Percentiles rank a stretch among this genome's conserved stretches.
These are phyloP conservation scores for Saccharum hybrid DNA, from an alignment of 202 grass and related monocot species.

Conservation along the genomic window DNA sequence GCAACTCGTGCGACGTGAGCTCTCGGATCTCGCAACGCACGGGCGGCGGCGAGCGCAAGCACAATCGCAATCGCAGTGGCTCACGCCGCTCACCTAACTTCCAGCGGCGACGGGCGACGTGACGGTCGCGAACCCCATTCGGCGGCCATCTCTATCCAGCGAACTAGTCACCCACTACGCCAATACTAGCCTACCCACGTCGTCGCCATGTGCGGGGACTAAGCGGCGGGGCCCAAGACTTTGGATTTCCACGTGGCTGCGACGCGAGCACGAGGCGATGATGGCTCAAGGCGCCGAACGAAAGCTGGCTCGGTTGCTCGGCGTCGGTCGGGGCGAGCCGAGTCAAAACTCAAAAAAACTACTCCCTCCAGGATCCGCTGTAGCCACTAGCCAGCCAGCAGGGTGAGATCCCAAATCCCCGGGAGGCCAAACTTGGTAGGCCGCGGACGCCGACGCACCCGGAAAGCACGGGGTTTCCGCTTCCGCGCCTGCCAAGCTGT, in stretches of 20 bases:
- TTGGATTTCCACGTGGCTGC: neutral
- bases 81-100: neutral
- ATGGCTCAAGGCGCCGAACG: neutral
- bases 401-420: no score
- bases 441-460: neutral
- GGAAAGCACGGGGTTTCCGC: constrained; percentile 5
- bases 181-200: neutral
- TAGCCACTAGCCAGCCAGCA: no score
- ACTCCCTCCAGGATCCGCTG: no score
- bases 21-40: neutral
- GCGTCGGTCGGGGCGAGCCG: neutral
- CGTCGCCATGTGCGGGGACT: constrained; percentile 9
- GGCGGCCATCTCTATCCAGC: neutral
- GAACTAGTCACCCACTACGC: neutral
- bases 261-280: neutral
- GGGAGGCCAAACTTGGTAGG: neutral
- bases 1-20: neutral
- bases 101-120: neutral
- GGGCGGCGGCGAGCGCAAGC: no score
- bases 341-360: neutral
- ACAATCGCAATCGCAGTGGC: neutral
- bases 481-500: constrained; percentile 18
- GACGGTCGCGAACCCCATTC: neutral
- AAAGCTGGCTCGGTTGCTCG: neutral
- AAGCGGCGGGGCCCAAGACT: constrained; percentile 11